These are phyloP conservation scores for Solanum neorickii DNA, from an alignment of 257 asterid species.

Conservation along the genomic window DNA sequence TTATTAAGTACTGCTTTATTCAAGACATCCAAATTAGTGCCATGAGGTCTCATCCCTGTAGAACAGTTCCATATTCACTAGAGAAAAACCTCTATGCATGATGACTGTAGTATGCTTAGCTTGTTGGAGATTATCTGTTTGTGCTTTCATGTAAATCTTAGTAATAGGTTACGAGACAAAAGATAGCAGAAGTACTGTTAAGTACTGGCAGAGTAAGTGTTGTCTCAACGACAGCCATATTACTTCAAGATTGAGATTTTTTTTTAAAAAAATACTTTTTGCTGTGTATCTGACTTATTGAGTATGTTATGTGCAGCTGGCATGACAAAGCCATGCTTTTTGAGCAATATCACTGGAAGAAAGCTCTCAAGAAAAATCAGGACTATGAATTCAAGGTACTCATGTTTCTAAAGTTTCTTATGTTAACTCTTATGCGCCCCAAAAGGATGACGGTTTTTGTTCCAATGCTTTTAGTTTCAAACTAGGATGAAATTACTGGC, in stretches of 20 bases:
- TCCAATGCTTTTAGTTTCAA: background rate
- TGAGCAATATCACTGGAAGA: slow-evolving; percentile 96
- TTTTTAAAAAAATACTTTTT: background rate
- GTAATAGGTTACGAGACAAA: background rate
- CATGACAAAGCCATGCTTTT: slow-evolving; percentile 86
- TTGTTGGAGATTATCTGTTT: background rate
- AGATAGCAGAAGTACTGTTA: background rate
- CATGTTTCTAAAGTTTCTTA: background rate
- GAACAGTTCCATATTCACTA: background rate
- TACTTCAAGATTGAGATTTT: background rate
- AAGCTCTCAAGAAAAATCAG: slow-evolving; percentile 55
- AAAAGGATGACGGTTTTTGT: background rate
- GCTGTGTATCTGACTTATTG: background rate
- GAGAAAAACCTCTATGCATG: background rate
- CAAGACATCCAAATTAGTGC: background rate
- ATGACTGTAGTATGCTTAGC: background rate
- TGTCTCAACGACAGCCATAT: background rate
- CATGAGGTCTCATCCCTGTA: background rate
- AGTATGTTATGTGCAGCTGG: slow-evolving; percentile 41
- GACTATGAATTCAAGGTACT: slow-evolving; percentile 78
- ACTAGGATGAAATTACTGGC: background rate
- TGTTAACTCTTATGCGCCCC: background rate
- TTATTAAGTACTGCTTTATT: background rate
- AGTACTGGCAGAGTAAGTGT: background rate
- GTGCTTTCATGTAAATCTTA: background rate